Conservation (phyloP, 73 alveolate genomes). For the Breviolum minutum region DNA sequence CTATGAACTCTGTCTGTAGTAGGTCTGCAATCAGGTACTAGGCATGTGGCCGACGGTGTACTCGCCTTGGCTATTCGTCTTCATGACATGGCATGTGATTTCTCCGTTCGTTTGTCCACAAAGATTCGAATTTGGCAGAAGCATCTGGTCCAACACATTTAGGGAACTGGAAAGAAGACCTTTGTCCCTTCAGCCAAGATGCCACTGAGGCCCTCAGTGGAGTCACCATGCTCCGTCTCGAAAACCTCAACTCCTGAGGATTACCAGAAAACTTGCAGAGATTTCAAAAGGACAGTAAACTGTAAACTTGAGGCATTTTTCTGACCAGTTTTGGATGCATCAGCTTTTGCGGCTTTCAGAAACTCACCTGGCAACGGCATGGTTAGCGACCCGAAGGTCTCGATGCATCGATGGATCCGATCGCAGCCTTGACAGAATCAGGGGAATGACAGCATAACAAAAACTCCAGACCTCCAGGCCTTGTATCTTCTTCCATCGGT, state of each 20-base stretch:
- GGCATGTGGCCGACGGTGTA: slow-evolving; percentile 9
- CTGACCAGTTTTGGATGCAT: neutral
- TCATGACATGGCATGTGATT: neutral
- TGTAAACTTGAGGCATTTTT: neutral
- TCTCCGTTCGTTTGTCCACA: neutral
- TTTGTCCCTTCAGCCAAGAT: neutral
- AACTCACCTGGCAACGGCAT: slow-evolving; percentile 80
- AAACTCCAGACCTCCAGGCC: neutral
- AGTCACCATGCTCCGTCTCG: slow-evolving; percentile 83
- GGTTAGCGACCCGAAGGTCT: slow-evolving; percentile 47
- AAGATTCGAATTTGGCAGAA: no score
- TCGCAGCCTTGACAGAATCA: slow-evolving; percentile 25
- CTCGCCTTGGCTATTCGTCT: slow-evolving; percentile 5
- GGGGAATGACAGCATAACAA: neutral
- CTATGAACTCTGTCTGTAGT: neutral
- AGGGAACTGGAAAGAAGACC: no score
- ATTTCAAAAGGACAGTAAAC: neutral
- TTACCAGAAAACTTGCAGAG: neutral
- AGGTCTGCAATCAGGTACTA: neutral
- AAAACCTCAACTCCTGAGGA: slow-evolving; percentile 34
- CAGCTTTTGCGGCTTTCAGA: no score
- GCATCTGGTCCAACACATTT: no score
- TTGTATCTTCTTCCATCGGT: neutral
- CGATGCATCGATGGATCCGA: slow-evolving; percentile 57
- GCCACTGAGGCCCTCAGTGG: slow-evolving; percentile 74